Base-by-base conservation (phyloP, 75 land plant species). In the Pinus tabuliformis region DNA sequence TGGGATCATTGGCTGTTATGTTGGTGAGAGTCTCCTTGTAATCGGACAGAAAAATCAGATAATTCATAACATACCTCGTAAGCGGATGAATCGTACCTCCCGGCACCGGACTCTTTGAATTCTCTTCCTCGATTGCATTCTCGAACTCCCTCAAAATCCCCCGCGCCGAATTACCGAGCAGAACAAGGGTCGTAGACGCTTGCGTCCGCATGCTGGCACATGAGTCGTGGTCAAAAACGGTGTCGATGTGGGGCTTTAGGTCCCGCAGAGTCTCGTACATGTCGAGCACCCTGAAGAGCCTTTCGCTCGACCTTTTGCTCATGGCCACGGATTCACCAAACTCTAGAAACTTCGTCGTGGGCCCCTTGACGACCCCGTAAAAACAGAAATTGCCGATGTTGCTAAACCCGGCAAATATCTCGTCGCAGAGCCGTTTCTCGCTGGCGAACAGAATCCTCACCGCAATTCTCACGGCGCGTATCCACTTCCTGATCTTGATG, bases 11-110 rank as follows among this genome's bases (percentile, higher is more conserved):
- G 52, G 82, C 78, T 37, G 85, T 59, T 59, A 91, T 87, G 16
- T 88, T 85, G 75, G 68, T 13, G 18, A 93, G 81, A 5, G 86
- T 81, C 5, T 81, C 76, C 3, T 21, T 59, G 70, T 84, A 90
- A 28, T 64, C 85, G 0, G 83, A 28, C 30, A 93, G 91, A 39
- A 74, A 57, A 18, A 61, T 78, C 56, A 88, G 73, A 64, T 90
- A 93, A 63, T 93, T 93, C 93, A 93, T 88, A 18, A 88, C 91
- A 75, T 90, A 93, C 45, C 76, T 68, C 0, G 95, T 88, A 2
- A 92, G 77, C 21, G 75, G 93, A 79, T 88, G 91, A 45, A 90
- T 61, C 14, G 83, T 86, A 26, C 95, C 93, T 0, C 81, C 77
- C 0, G 86, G 77, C 24, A 85, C 73, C 49, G 86, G 84, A 3